Conservation (phyloP, 345 rosid genomes). For the Populus davidiana region DNA sequence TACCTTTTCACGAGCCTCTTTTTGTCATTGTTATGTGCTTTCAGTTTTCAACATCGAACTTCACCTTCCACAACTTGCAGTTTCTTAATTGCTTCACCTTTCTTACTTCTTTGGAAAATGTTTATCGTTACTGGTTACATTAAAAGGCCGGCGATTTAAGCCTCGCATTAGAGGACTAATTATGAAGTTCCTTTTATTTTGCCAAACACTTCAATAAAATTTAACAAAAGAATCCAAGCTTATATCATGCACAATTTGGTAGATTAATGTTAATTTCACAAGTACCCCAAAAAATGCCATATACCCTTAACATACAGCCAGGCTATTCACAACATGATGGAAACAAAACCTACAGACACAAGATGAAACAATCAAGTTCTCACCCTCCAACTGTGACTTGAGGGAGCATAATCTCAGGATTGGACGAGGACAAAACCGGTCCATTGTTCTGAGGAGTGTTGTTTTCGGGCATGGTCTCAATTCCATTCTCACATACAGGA, state of each 20-base stretch:
- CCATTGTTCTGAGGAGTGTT: constrained; percentile 34
- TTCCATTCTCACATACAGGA: constrained; percentile 27
- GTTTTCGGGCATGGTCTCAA: constrained; percentile 9
- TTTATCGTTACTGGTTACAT: background rate
- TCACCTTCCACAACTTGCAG: background rate
- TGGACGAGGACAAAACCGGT: constrained; percentile 24
- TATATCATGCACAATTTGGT: constrained; percentile 11
- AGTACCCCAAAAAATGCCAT: constrained; percentile 21
- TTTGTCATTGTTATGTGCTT: background rate
- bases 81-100: background rate
- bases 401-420: constrained; percentile 48
- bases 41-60: background rate
- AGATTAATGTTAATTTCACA: constrained; percentile 21
- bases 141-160: background rate
- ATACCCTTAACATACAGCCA: constrained; percentile 22
- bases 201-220: constrained; percentile 5
- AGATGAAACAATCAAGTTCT: constrained; percentile 16
- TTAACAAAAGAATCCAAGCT: constrained; percentile 17
- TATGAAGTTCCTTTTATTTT: background rate
- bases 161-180: background rate
- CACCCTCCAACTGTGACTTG: constrained; percentile 67
- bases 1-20: background rate
- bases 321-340: constrained; percentile 38
- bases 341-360: constrained; percentile 20
- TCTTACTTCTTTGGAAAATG: background rate